These are phyloP conservation scores for Malus asiatica DNA, from an alignment of 306 rosid species.

Conservation along the genomic window DNA sequence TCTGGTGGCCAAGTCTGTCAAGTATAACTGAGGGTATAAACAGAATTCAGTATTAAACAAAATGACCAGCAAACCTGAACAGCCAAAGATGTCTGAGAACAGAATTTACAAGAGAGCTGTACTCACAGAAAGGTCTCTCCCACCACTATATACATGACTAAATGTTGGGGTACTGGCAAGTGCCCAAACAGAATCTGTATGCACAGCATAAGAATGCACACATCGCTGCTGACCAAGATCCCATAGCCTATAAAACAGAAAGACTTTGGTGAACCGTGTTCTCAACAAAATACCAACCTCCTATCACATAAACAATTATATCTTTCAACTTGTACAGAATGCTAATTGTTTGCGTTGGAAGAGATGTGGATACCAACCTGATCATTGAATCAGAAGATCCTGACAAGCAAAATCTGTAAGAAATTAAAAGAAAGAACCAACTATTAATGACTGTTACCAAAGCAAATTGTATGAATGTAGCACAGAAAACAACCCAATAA, in stretches of 20 bases:
- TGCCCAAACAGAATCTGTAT: constrained; percentile 99
- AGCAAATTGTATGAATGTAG: background rate
- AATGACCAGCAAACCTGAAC: constrained; percentile 17
- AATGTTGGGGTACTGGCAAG: constrained; percentile 96
- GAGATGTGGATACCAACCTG: constrained; percentile 44
- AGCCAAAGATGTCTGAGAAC: background rate
- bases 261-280: constrained; percentile 10
- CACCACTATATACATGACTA: constrained; percentile 97
- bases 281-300: background rate
- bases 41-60: constrained; percentile 42
- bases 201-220: constrained; percentile 96
- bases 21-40: constrained; percentile 65
- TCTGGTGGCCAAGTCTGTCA: constrained; percentile 97
- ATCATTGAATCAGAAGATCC: constrained; percentile 99
- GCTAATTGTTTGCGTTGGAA: background rate
- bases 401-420: constrained; percentile 77
- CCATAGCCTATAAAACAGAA: constrained; percentile 67
- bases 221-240: constrained; percentile 99
- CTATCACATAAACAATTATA: background rate
- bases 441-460: background rate
- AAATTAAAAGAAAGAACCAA: constrained; percentile 7
- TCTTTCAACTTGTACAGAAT: background rate
- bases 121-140: constrained; percentile 97
- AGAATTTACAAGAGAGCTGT: constrained; percentile 14
- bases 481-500: background rate